Evolutionary conservation across 352 stramenopile species (phyloP).

Genomic region (Globisporangium recalcitrans): DNA sequence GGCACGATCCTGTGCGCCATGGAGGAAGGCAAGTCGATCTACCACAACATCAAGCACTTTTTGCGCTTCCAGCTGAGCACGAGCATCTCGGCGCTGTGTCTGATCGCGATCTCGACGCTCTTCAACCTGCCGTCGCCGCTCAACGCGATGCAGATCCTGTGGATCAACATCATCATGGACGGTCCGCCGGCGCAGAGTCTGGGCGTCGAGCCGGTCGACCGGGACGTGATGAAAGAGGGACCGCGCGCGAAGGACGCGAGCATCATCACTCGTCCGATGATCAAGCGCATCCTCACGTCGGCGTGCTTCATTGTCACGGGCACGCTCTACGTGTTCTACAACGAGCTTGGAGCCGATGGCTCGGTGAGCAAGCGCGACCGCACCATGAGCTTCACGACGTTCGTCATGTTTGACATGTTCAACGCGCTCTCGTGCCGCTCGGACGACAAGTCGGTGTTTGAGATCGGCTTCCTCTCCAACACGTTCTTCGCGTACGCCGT

Average conservation of each 20-base stretch:
- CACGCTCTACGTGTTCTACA: conserved; percentile 83
- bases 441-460: conserved; percentile 91
- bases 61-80: conserved; percentile 95
- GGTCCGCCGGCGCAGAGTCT: conserved; percentile 78
- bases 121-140: conserved; percentile 75
- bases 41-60: conserved; percentile 97
- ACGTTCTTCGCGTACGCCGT: conserved; percentile 92
- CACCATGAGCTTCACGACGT: conserved; percentile 99
- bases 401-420: conserved; percentile 98
- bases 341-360: conserved; percentile 82
- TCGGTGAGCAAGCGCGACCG: conserved; percentile 91
- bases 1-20: conserved; percentile 93
- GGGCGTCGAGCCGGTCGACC: conserved; percentile 83
- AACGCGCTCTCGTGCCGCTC: conserved; percentile 96
- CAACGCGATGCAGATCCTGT: conserved; percentile 96
- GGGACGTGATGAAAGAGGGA: conserved; percentile 82
- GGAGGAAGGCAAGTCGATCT: conserved; percentile 94
- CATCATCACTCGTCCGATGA: conserved; percentile 76
- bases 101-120: conserved; percentile 64
- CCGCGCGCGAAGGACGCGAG: conserved; percentile 69
- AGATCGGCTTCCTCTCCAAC: conserved; percentile 91
- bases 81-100: conserved; percentile 90
- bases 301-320: conserved; percentile 72
- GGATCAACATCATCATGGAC: conserved; percentile 99
- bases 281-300: conserved; percentile 59